A percentile compares a stretch with the other conserved stretches of the same genome.
Evolutionary conservation across 345 rosid species (phyloP).

Genomic region (Hirschfeldia incana): DNA sequence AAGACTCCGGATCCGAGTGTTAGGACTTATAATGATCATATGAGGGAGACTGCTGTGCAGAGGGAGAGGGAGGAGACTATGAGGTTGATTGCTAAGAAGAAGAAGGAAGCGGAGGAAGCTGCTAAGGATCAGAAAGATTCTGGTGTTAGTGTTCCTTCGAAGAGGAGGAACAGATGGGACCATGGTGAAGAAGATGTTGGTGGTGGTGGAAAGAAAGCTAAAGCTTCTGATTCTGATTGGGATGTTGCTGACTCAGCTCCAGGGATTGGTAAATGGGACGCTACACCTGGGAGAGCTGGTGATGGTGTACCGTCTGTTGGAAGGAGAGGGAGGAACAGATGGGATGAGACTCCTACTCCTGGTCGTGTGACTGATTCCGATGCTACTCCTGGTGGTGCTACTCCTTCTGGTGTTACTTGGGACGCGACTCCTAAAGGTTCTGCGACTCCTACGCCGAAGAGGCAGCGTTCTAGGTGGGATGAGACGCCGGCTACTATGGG

Average conservation of each 20-base stretch:
- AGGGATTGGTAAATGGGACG: constrained; percentile 92
- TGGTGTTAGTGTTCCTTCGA: constrained; percentile 43
- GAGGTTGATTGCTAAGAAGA: constrained; percentile 62
- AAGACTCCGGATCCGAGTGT: constrained; percentile 87
- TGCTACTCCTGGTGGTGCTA: constrained; percentile 84
- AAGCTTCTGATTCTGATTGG: constrained; percentile 79
- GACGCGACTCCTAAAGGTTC: constrained; percentile 90
- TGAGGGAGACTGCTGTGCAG: constrained; percentile 77
- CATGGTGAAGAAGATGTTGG: constrained; percentile 66
- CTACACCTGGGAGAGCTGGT: constrained; percentile 76
- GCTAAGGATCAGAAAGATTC: constrained; percentile 48
- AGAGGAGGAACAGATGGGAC: constrained; percentile 98
- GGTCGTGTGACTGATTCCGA: constrained; percentile 87
- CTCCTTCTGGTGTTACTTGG: constrained; percentile 94
- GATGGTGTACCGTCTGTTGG: constrained; percentile 81
- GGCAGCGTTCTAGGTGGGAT: constrained; percentile 97
- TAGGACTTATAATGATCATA: constrained; percentile 76
- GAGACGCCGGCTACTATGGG: constrained; percentile 99
- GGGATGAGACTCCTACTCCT: constrained; percentile 99
- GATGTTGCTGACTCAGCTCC: constrained; percentile 85
- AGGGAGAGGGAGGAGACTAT: constrained; percentile 61
- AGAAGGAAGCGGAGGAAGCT: constrained; percentile 81
- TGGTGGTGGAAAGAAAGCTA: constrained; percentile 54
- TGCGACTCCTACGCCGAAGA: constrained; percentile 87
- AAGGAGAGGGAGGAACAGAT: constrained; percentile 83